These are phyloP conservation scores for Phytophthora agathidicida DNA, from an alignment of 352 stramenopile species.

Conservation along the genomic window DNA sequence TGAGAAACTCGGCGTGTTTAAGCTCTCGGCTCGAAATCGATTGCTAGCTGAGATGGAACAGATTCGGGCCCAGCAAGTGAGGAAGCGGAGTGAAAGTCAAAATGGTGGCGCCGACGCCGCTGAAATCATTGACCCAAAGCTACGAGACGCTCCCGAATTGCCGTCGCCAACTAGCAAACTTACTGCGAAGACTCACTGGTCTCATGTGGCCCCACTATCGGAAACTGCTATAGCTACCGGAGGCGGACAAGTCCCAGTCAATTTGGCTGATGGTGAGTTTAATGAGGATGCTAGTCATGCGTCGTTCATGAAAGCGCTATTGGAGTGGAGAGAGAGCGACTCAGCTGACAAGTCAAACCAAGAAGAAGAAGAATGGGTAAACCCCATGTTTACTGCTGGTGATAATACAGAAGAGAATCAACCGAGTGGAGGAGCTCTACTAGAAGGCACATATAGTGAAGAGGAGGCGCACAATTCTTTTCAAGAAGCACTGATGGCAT, in stretches of 20 bases:
- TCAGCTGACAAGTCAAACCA: constrained; percentile 23
- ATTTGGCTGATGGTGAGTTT: constrained; percentile 80
- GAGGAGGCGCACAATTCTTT: constrained; percentile 74
- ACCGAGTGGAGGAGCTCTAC: constrained; percentile 44
- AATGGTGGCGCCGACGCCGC: constrained; percentile 3
- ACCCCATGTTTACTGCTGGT: constrained; percentile 45
- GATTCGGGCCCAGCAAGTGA: constrained; percentile 39
- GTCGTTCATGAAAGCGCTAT: constrained; percentile 80
- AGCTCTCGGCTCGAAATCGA: constrained; percentile 62
- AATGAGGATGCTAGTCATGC: constrained; percentile 74
- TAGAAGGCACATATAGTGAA: constrained; percentile 73
- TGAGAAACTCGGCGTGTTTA: constrained; percentile 54
- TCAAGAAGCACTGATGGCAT: constrained; percentile 59
- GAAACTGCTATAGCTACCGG: constrained; percentile 30
- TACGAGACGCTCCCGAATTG: constrained; percentile 50
- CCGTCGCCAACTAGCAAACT: constrained; percentile 31
- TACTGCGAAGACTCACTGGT: constrained; percentile 58
- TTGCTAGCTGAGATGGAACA: constrained; percentile 62
- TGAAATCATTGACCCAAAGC: constrained; percentile 69
- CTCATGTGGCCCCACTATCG: constrained; percentile 62
- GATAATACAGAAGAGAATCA: constrained; percentile 9
- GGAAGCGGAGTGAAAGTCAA: neutral
- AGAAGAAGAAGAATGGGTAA: constrained; percentile 65
- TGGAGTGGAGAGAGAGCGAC: constrained; percentile 74
- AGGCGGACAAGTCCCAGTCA: constrained; percentile 52